Evolutionary conservation across 495 filamentous ascomycete species (phyloP).

Genomic region (Aspergillus egyptiacus): DNA sequence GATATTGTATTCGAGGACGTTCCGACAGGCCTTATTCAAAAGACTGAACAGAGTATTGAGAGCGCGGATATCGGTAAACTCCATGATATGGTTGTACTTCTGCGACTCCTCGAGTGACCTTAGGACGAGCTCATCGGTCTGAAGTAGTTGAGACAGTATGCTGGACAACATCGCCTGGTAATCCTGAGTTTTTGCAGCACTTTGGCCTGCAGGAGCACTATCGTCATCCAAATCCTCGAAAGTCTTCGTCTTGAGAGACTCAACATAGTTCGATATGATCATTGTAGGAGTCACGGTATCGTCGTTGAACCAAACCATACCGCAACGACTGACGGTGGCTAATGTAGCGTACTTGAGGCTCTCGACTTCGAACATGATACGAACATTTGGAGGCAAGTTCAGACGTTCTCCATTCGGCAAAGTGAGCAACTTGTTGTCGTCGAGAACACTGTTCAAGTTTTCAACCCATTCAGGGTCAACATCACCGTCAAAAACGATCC

Average conservation of each 20-base stretch:
- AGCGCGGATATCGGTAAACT: slow-evolving; percentile 83
- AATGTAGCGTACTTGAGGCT: slow-evolving; percentile 96
- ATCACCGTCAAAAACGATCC: slow-evolving; percentile 98
- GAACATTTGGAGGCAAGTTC: slow-evolving; percentile 86
- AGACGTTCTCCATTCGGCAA: slow-evolving; percentile 97
- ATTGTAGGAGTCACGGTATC: slow-evolving; percentile 89
- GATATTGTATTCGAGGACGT: slow-evolving; percentile 89
- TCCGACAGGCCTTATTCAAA: slow-evolving; percentile 85
- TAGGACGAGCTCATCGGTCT: slow-evolving; percentile 67
- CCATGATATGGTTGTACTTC: slow-evolving; percentile 92
- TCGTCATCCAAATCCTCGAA: slow-evolving; percentile 97
- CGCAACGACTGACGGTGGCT: slow-evolving; percentile 95
- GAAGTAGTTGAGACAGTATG: slow-evolving; percentile 68
- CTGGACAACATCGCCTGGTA: slow-evolving; percentile 71
- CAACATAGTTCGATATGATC: slow-evolving; percentile 88
- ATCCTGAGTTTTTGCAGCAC: slow-evolving; percentile 65
- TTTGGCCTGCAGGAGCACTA: slow-evolving; percentile 70
- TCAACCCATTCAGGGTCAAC: slow-evolving; percentile 99
- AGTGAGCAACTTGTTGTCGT: slow-evolving; percentile 96
- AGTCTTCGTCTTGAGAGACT: slow-evolving; percentile 67
- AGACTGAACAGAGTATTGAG: slow-evolving; percentile 92
- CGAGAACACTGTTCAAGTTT: slow-evolving; percentile 97
- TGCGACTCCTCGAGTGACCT: slow-evolving; percentile 70
- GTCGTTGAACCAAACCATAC: slow-evolving; percentile 99
- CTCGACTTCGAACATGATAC: slow-evolving; percentile 99